Evolutionary conservation across 2,329 filamentous ascomycete species (phyloP).

Genomic region (Phymatotrichopsis omnivora): DNA sequence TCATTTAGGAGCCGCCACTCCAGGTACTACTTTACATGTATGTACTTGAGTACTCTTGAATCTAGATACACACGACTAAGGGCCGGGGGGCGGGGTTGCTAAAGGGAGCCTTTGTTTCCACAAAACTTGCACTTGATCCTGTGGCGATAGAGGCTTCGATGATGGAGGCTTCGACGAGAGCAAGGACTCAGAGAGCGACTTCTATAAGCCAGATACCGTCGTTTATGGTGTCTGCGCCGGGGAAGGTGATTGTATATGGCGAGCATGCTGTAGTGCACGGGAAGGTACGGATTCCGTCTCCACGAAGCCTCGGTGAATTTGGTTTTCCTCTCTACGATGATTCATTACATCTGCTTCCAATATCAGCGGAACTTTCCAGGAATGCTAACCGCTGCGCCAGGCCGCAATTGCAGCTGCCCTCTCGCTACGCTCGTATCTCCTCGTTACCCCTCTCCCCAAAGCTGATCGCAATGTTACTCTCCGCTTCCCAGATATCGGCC

Average conservation of each 20-base stretch:
- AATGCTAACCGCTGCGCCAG: constrained; percentile 38
- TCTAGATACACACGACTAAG: too few species aligned
- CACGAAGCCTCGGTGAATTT: neutral
- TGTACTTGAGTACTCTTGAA: too few species aligned
- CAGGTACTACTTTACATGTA: too few species aligned
- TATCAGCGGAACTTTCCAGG: too few species aligned
- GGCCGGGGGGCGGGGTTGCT: too few species aligned
- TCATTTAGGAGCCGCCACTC: too few species aligned
- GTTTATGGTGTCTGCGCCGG: constrained; percentile 96
- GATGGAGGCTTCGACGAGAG: too few species aligned
- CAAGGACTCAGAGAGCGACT: constrained; percentile 17
- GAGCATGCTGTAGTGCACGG: constrained; percentile 97
- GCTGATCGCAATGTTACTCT: constrained; percentile 74
- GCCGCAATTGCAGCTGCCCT: constrained; percentile 91
- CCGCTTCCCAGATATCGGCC: constrained; percentile 80
- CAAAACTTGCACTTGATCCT: too few species aligned
- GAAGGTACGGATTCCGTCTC: constrained; percentile 49
- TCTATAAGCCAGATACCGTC: constrained; percentile 57
- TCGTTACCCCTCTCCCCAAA: constrained; percentile 88
- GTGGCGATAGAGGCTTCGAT: too few species aligned
- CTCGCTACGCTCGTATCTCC: constrained; percentile 88
- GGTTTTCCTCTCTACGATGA: too few species aligned
- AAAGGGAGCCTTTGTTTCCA: too few species aligned
- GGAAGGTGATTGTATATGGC: constrained; percentile 96
- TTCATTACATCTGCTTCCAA: neutral